Base-by-base conservation (phyloP, 2,329 filamentous ascomycete genomes). In the Penicillium verrucosum region DNA sequence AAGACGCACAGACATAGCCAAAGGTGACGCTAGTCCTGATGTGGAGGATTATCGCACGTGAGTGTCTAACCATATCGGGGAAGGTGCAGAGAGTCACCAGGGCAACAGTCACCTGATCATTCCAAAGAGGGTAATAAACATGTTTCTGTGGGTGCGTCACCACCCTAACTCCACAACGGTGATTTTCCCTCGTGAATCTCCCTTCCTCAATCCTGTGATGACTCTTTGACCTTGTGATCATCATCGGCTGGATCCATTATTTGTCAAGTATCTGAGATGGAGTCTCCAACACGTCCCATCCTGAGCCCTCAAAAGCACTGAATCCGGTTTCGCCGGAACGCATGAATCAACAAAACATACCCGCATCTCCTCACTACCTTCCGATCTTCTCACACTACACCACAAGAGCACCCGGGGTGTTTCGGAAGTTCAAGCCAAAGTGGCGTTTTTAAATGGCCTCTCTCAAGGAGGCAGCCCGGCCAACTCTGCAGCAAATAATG, bases 381-480 rank as follows among this genome's bases (percentile, higher is more conserved):
- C 70, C 2, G 73, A 78, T 18, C 60, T 74, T 1, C 59, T 72
- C 9, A 68, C 67, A 7, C 61, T 72, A 1, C 73, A 75, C 25
- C 70, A 71, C 43, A 77, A 74, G 53, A 71, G 68, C 27, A 64
- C 68, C 4, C 70, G 70, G 40, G 70, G 68, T 1, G 61, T 70
- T 11, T 77, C 76, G 1, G 78, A 79, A 60, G 78, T 81, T 2
- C 77, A 80, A 59, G 67, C 75, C 32, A 80, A 78, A 64, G 77
- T 81, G 50, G 78, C 78, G 5, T 79, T 77, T 55, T 66, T 81
- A 48, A 81, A 80, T 63, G 72, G 68, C 38, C 67, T 80, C n/a
- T 75, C 73, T 23, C 67, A 69, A 54, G 62, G 63, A 53, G 65
- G 67, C 36, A 75, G 72, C 55, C 70, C 73, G 16, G 64, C 62